Evolutionary conservation across 768 basidiomycete genomes (phyloP).

Genomic region (Boletus rufocinnamomeus): DNA sequence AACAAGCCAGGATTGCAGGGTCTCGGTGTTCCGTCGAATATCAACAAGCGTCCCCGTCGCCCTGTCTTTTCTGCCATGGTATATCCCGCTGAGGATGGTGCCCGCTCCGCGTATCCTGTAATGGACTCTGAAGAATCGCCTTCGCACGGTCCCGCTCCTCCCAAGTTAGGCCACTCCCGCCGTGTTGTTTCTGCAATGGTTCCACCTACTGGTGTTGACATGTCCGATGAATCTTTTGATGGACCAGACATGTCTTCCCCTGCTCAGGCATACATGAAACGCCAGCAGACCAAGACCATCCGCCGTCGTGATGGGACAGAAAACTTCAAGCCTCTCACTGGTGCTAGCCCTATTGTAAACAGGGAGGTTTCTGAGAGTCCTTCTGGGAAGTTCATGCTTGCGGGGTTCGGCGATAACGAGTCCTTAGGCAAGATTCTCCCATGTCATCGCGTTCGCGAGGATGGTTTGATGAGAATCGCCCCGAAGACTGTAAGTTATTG

Average conservation of each 20-base stretch:
- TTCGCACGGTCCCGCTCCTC: constrained; percentile 28
- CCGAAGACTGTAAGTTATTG: constrained; percentile 65
- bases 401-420: constrained; percentile 92
- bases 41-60: constrained; percentile 61
- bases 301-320: constrained; percentile 81
- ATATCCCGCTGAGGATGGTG: constrained; percentile 43
- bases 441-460: constrained; percentile 91
- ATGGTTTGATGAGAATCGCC: constrained; percentile 91
- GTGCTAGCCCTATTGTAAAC: constrained; percentile 53
- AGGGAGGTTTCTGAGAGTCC: constrained; percentile 55
- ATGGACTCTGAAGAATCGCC: constrained; percentile 34
- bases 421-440: constrained; percentile 90
- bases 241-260: constrained; percentile 75
- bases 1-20: constrained; percentile 55
- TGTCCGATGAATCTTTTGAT: constrained; percentile 54
- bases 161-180: constrained; percentile 52
- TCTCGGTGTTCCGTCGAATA: constrained; percentile 55
- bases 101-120: constrained; percentile 46
- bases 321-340: constrained; percentile 74
- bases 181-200: constrained; percentile 79
- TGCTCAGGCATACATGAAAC: constrained; percentile 76
- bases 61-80: constrained; percentile 68
- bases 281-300: constrained; percentile 76
- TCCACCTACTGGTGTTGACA: constrained; percentile 42
- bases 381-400: constrained; percentile 53